Evolutionary conservation across 352 stramenopile species (phyloP), one percentile per base, ranked within the genome.

Genomic region (Phytophthora lateralis): DNA sequence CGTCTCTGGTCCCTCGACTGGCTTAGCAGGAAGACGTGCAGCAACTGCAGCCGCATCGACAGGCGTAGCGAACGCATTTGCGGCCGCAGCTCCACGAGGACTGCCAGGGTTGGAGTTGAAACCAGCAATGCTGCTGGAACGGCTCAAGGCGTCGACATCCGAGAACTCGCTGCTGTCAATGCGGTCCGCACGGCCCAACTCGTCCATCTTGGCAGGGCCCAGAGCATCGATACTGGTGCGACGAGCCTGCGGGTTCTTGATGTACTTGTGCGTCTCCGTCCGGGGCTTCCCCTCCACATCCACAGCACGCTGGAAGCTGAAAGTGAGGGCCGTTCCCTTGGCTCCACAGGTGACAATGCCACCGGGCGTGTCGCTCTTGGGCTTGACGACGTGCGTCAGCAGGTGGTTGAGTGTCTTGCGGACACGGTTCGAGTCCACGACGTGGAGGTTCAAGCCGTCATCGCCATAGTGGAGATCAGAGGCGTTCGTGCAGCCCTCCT

Each of bases 391-490:
- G 48, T 81, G 69, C 7, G 67, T 78, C 6, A 90, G 55, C 21
- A 76, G 52, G 26, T 89, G 79, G 65, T 93, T 90, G 60, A 79
- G 84, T 21, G 67, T 80, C 63, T 85, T 90, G 54, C 82, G 75
- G 27, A 89, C 81, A 43, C 82, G 85, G 51, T 92, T 89, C 54
- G 80, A 89, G 69, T 93, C 80, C 21, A 89, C 77, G 32, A 92
- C 78, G 15, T 59, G 65, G 34, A 92, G 42, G 37, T 59, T 66
- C 9, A 92, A 44, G 26, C 63, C 59, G 4, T 63, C 50, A 30
- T 88, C 79, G 2, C 63, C 55, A 27, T 86, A 71, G 53, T 80
- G 66, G 8, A 91, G 70, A 41, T 63, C 66, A n/a, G 77, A 78
- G n/a, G 78, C 61, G 21, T 69, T 58, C 9, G 68, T 80, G 62